Evolutionary conservation across 2,329 filamentous ascomycete species (phyloP), one percentile per base, ranked within the genome.

Genomic region (Phaeophleospora eucalypticola): DNA sequence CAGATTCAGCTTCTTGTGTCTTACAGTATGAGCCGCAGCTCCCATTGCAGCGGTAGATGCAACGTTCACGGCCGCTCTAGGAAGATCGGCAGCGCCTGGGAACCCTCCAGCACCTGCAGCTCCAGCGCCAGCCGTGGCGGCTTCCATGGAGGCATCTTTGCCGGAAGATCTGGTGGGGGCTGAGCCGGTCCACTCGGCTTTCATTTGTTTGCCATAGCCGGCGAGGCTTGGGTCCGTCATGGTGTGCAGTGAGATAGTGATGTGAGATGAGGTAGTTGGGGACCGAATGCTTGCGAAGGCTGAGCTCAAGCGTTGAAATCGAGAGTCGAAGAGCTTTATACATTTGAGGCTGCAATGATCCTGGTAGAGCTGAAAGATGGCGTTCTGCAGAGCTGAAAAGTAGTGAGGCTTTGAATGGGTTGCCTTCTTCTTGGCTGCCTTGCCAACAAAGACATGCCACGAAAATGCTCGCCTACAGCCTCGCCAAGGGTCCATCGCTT

Each of bases 401-500:
- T n/a, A n/a, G n/a, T n/a, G n/a, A n/a, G n/a, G n/a, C n/a, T n/a
- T n/a, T n/a, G n/a, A n/a, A n/a, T n/a, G n/a, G n/a, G n/a, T n/a
- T n/a, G n/a, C n/a, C n/a, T n/a, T n/a, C n/a, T n/a, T n/a, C n/a
- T n/a, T n/a, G n/a, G n/a, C n/a, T n/a, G n/a, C n/a, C n/a, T n/a
- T n/a, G n/a, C n/a, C n/a, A n/a, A n/a, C n/a, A n/a, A n/a, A n/a
- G 24, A 29, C 12, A 29, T 29, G 24, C 24, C 12, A 29, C 24
- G 7, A 29, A 6, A 29, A 29, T 29, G 7, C 24, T 12, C 19
- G 12, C 27, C 21, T 39, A 66, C 10, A 67, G 52, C 20, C 61
- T 60, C n/a, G 62, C 64, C 45, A 67, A 48, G 4, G 63, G 63
- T 2, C 64, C 65, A 52, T 67, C 58, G 7, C 46, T 47, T 19